These are phyloP conservation scores for Jatropha curcas DNA, from an alignment of 345 rosid species.

Conservation along the genomic window DNA sequence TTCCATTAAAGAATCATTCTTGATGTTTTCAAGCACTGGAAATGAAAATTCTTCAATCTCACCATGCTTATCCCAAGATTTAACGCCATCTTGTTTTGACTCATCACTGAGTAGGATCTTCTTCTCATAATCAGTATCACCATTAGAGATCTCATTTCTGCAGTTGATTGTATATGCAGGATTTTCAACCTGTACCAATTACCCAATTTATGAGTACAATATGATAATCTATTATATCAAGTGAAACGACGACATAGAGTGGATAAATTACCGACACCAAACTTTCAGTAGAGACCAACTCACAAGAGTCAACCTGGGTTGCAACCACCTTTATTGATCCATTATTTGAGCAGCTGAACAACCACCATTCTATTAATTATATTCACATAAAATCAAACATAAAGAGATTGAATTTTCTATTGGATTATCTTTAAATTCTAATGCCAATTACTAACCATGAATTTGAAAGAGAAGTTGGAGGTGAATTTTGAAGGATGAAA, in stretches of 20 bases:
- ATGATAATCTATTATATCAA: background rate
- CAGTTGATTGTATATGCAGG: constrained; percentile 4
- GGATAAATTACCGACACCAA: constrained; percentile 21
- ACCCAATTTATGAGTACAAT: background rate
- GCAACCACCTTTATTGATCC: constrained; percentile 15
- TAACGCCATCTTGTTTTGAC: constrained; percentile 16
- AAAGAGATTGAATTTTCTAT: background rate
- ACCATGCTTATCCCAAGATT: constrained; percentile 4
- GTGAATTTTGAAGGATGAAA: constrained; percentile 21
- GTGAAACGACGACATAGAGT: background rate
- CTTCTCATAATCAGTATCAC: background rate
- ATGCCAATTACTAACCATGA: constrained; percentile 29
- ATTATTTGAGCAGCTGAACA: constrained; percentile 33
- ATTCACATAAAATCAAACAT: background rate
- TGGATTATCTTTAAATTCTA: background rate
- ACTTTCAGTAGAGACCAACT: constrained; percentile 12
- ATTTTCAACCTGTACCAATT: constrained; percentile 38
- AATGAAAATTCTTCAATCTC: constrained; percentile 18
- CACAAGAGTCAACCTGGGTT: constrained; percentile 15
- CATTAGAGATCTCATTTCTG: constrained; percentile 8
- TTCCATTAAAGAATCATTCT: constrained; percentile 5
- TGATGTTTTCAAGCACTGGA: constrained; percentile 1
- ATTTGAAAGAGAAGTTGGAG: constrained; percentile 17
- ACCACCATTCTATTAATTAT: background rate
- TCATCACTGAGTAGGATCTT: constrained; percentile 24